A percentile compares a stretch with the other conserved stretches of the same genome.
Conservation (phyloP, 768 basidiomycete genomes). For the Coprinopsis marcescibilis region DNA sequence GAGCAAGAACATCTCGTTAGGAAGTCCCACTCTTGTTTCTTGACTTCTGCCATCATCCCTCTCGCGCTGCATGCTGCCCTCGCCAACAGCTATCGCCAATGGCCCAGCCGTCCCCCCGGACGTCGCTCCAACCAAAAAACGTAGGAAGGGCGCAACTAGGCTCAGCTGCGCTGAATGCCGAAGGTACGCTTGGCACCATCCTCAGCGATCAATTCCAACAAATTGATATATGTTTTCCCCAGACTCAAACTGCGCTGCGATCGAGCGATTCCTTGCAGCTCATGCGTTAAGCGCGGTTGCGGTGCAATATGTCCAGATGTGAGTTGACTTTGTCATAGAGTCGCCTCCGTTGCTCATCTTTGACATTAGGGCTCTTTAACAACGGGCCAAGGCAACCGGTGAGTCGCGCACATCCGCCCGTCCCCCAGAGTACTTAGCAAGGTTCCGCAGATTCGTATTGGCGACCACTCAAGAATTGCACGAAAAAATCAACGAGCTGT, state of each 20-base stretch:
- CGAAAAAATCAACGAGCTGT: slow-evolving; percentile 73
- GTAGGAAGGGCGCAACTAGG: slow-evolving; percentile 67
- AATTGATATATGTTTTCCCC: not conserved
- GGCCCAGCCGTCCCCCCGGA: not conserved
- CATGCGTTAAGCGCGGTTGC: slow-evolving; percentile 76
- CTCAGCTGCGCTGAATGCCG: slow-evolving; percentile 79
- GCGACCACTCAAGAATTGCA: slow-evolving; percentile 78
- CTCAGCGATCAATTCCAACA: not conserved
- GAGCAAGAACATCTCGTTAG: too few species aligned
- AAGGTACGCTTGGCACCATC: slow-evolving; percentile 35
- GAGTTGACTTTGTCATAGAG: slow-evolving; percentile 24
- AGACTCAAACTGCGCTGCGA: slow-evolving; percentile 73
- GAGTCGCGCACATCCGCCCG: slow-evolving; percentile 11
- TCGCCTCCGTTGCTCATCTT: slow-evolving; percentile 13
- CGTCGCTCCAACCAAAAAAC: slow-evolving; percentile 43
- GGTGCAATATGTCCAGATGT: slow-evolving; percentile 81
- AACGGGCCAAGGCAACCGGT: slow-evolving; percentile 81
- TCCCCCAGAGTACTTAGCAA: not conserved
- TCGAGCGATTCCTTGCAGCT: slow-evolving; percentile 70
- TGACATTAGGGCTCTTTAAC: slow-evolving; percentile 59
- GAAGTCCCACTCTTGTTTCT: not conserved
- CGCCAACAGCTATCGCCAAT: not conserved
- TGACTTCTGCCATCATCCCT: not conserved
- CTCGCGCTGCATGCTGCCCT: not conserved
- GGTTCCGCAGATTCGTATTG: slow-evolving; percentile 55